Evolutionary conservation across 2,329 filamentous ascomycete genomes (phyloP), one percentile per base, ranked within the genome.

Genomic region (Neonectria coccinea): DNA sequence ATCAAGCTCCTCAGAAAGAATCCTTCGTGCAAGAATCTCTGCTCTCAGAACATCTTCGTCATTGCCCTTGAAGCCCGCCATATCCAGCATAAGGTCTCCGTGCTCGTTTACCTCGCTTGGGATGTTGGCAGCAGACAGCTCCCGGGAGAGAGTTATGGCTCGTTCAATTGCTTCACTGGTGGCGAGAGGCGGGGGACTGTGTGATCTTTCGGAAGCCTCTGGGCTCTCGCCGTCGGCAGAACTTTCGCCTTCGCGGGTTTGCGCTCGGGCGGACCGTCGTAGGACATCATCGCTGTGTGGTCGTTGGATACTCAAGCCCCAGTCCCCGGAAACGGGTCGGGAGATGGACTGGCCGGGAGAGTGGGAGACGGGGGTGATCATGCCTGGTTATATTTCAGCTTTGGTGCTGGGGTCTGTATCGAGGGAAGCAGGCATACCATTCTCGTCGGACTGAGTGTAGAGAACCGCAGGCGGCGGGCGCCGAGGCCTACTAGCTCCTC

Each of bases 1-100:
- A 73, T 97, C 92, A 14, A 98, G 82, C 79, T 98, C 95, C 76
- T 99, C 94, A 0, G 94, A 91, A 12, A 99, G 86, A 55, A 99
- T 93, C 77, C 95, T 96, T 22, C 96, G 89, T 5, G 96, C 96
- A 66, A 98, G 86, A n/a, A 97, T 89, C 79, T 99, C 96, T 18
- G 96, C 95, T 51, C 93, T 89, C 58, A 98, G 85, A 6, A 95
- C 92, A 71, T 98, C 94, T 73, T 97, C 93, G 70, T 98, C 95
- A 74, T 90, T 97, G 77, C 91, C 92, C 79, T 97, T 98, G 81
- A 97, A 97, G 1, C 93, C 93, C 0, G 94, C 94, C 94, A 99
- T 97, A 78, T 99, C 96, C 56, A 99, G 83, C 94, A 98, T 98
- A 59, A 99, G 83, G 79, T 99, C 96, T 16, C 96, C 96, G 1